Conservation (phyloP, 192 early-diverging fungal genomes). For the Backusella sp. region DNA sequence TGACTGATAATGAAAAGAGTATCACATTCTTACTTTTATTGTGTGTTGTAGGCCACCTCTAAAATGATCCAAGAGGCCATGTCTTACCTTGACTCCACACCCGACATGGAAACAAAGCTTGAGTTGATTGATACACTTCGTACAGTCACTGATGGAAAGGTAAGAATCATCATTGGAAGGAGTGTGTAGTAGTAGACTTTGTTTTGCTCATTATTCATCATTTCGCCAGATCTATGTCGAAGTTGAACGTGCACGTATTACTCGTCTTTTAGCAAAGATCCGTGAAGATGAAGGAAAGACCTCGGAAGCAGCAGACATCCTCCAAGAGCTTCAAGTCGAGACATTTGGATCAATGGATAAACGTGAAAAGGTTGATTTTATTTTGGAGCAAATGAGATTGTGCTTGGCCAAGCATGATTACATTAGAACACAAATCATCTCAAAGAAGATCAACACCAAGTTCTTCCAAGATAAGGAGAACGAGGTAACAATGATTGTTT, state of each 20-base stretch:
- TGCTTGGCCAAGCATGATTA: conserved; percentile 93
- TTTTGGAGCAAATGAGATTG: conserved; percentile 97
- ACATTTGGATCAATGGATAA: conserved; percentile 99
- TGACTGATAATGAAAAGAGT: not conserved
- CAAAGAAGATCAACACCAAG: conserved; percentile 92
- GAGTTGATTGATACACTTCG: conserved; percentile 93
- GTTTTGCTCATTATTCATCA: not conserved
- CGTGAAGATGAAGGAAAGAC: conserved; percentile 90
- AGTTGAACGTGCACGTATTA: conserved; percentile 94
- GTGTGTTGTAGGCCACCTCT: conserved; percentile 70
- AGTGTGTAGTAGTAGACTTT: not conserved
- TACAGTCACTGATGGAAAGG: conserved; percentile 96
- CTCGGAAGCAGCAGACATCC: conserved; percentile 87
- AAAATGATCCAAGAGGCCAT: conserved; percentile 96
- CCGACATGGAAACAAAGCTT: conserved; percentile 77
- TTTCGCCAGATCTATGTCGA: conserved; percentile 90
- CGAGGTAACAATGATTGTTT: conserved; percentile 41
- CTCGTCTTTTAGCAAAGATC: conserved; percentile 85
- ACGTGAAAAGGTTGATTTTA: conserved; percentile 99
- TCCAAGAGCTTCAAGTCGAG: conserved; percentile 98
- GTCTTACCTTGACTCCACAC: conserved; percentile 83
- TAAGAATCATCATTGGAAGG: conserved; percentile 28
- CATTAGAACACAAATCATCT: conserved; percentile 88
- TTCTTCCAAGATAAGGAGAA: conserved; percentile 86
- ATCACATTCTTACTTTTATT: not conserved